These are phyloP conservation scores for Aspergillus novoparasiticus DNA, from an alignment of 2,329 filamentous ascomycete species.

Conservation along the genomic window DNA sequence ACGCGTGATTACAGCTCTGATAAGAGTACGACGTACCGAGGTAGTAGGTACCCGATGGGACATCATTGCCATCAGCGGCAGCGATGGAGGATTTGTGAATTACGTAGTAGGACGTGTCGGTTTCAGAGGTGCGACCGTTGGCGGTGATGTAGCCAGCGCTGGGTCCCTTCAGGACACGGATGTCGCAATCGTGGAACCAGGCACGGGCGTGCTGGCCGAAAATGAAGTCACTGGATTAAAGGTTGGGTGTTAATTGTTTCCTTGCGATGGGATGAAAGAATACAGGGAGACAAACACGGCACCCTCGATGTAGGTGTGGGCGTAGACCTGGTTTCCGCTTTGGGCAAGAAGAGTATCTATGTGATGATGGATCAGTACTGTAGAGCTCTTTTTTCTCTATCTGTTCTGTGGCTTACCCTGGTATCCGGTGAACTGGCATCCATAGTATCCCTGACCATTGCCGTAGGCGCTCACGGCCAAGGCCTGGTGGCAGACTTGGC, in stretches of 20 bases:
- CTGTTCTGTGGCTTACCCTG: constrained; percentile 43
- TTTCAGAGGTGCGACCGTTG: constrained; percentile 44
- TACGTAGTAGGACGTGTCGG: constrained; percentile 54
- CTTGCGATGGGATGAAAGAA: background rate
- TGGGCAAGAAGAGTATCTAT: constrained; percentile 53
- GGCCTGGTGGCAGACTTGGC: constrained; percentile 19
- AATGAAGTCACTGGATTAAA: constrained; percentile 55
- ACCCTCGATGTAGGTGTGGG: constrained; percentile 59
- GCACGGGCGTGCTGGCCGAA: constrained; percentile 57
- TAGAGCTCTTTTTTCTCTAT: background rate
- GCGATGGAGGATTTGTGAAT: constrained; percentile 56
- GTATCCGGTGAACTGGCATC: constrained; percentile 56
- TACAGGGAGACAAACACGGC: constrained; percentile 39
- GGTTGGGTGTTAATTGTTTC: background rate
- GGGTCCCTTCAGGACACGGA: constrained; percentile 44
- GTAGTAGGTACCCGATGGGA: constrained; percentile 11
- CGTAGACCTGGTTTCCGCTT: constrained; percentile 59
- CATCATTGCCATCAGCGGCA: constrained; percentile 11
- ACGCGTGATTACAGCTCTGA: background rate
- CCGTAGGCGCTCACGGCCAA: constrained; percentile 57
- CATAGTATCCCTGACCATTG: constrained; percentile 60
- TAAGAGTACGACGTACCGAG: background rate
- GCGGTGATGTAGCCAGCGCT: constrained; percentile 51
- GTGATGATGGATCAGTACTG: background rate
- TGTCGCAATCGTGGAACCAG: constrained; percentile 56